Evolutionary conservation across 352 stramenopile genomes (phyloP), one percentile per base, ranked within the genome.

Genomic region (Hyaloperonospora brassicae): DNA sequence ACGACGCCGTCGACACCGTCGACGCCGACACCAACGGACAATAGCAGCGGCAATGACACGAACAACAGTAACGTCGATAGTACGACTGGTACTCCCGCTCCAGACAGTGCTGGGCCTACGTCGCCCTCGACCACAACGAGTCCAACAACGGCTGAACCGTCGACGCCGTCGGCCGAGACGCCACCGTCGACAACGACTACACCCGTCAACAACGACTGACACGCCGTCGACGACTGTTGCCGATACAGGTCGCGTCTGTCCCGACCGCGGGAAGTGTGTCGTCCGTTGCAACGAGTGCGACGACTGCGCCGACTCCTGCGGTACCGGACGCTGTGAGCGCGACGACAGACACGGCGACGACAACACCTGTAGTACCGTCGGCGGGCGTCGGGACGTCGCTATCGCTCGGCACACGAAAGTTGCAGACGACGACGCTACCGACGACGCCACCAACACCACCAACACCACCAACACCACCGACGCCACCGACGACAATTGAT

Each of bases 221-320:
- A 60, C 61, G 6, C 50, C 46, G 0, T 62, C 53, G 12, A 56
- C 68, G 22, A 62, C 64, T 17, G 40, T 51, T 11, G 50, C 55
- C 12, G 55, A 31, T 6, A 57, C 55, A n/a, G 2, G 57, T 52
- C 1, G 17, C 47, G 13, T 49, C 46, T 27, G 40, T 48, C 9
- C 58, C 53, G 10, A 59, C 43, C 42, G 39, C 36, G 35, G 56
- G 44, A 14, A 51, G 43, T 11, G 22, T 35, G 1, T 57, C 53
- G 7, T 56, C 56, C 27, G 52, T 52, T 23, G n/a, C 38, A 44
- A 24, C 38, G n/a, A 11, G n/a, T 10, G 22, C 38, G 22, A 21
- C 38, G 38, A 31, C 23, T 5, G 31, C 22, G 24, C 5, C 39
- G n/a, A 44, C 39, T 44, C 14, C 8, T 2, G 14, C 21, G 10